These are phyloP conservation scores for Leccinum ochraceum DNA, from an alignment of 768 basidiomycete species.

Conservation along the genomic window DNA sequence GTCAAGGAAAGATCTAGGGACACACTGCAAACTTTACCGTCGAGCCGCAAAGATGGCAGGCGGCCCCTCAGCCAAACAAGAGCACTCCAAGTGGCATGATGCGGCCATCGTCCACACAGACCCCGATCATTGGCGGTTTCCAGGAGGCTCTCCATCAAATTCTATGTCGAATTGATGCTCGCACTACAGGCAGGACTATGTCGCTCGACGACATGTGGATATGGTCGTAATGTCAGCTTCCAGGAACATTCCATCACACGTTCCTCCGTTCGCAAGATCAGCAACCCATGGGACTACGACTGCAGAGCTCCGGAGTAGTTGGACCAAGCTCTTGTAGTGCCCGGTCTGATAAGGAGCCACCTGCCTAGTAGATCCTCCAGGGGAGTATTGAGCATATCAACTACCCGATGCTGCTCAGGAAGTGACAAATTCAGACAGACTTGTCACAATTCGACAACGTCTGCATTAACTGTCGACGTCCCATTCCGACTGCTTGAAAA, in stretches of 20 bases:
- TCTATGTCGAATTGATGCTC: neutral
- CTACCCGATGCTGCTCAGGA: neutral
- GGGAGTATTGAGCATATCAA: neutral
- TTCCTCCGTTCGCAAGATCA: neutral
- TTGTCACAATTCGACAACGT: neutral
- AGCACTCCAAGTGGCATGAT: neutral
- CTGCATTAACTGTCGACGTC: neutral
- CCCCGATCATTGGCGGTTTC: slow-evolving; percentile 11
- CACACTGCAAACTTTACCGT: neutral
- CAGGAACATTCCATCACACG: neutral
- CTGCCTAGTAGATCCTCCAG: neutral
- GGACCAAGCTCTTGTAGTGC: neutral
- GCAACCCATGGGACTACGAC: neutral
- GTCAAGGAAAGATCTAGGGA: slow-evolving; percentile 9
- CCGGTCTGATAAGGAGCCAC: neutral
- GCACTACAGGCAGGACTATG: neutral
- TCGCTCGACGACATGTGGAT: neutral
- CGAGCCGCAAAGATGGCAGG: neutral
- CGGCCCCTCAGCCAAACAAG: neutral
- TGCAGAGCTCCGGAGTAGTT: neutral
- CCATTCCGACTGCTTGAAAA: neutral
- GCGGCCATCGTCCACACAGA: neutral
- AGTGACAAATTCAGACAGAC: neutral
- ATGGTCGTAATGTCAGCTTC: neutral
- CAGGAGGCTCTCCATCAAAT: slow-evolving; percentile 2